phyloP scores from a whole-genome alignment of 148 eudicot species.

The Arbutus unedo region DNA sequence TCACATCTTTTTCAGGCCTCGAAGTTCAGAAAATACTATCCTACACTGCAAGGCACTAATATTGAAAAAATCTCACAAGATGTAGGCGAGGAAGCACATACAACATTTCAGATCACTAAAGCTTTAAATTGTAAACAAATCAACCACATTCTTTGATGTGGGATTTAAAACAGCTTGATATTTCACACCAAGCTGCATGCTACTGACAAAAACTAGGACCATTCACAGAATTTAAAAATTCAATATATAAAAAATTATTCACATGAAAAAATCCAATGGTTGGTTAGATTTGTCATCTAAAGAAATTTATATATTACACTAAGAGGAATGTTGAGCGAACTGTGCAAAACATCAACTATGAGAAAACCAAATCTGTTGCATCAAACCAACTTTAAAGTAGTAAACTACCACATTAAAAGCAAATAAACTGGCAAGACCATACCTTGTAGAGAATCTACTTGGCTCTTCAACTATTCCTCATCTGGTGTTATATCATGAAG shows the following conservation, averaged over 20 bases:
- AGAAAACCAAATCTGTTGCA: background rate
- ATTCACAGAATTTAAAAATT: background rate
- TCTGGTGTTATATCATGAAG: constrained; percentile 52
- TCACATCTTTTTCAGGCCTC: background rate
- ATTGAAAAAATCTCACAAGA: constrained; percentile 5
- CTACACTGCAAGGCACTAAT: background rate
- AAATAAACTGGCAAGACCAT: constrained; percentile 14
- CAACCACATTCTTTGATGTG: background rate
- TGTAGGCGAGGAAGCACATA: background rate
- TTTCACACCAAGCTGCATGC: constrained; percentile 1
- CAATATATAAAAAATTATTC: too few relatives aligned
- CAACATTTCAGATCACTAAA: background rate
- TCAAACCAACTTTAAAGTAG: background rate
- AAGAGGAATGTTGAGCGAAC: background rate
- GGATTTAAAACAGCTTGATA: background rate
- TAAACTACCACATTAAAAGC: background rate
- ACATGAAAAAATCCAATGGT: background rate
- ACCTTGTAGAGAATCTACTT: constrained; percentile 67
- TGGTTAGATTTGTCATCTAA: background rate
- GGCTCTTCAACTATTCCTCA: constrained; percentile 57
- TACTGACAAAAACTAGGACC: background rate
- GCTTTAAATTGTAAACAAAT: background rate
- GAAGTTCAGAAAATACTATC: background rate
- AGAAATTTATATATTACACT: background rate
- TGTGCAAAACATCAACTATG: background rate